phyloP scores from a whole-genome alignment of 2,329 filamentous ascomycete genomes.

The Rhynchosporium graminicola region DNA sequence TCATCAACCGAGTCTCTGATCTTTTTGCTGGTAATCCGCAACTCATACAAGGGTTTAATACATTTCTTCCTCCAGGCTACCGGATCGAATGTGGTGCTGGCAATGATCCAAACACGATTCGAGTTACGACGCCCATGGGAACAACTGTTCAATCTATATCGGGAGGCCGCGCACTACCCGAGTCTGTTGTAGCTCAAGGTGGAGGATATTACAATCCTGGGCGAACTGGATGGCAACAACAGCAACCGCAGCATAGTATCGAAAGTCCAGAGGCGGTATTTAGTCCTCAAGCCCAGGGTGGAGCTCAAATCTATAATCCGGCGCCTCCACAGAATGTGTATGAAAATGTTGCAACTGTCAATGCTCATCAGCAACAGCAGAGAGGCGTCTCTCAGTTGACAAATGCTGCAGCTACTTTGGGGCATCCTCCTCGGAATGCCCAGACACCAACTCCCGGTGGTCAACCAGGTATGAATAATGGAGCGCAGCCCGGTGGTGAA shows the following conservation, averaged over 20 bases:
- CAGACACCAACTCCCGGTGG: conserved; percentile 61
- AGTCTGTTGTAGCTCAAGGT: conserved; percentile 35
- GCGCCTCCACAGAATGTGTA: conserved; percentile 44
- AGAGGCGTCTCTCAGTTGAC: conserved; percentile 66
- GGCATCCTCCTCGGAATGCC: conserved; percentile 52
- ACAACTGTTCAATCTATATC: conserved; percentile 90
- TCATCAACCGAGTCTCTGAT: conserved; percentile 94
- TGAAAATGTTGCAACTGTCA: conserved; percentile 45
- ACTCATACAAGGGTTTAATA: conserved; percentile 97
- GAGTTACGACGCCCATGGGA: conserved; percentile 97
- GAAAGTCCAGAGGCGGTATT: conserved; percentile 65
- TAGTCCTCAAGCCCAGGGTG: conserved; percentile 57
- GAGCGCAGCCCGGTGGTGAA: conserved; percentile 66
- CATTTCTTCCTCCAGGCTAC: conserved; percentile 92
- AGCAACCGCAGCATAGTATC: conserved; percentile 56
- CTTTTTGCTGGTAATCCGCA: conserved; percentile 95
- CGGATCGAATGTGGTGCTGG: conserved; percentile 93
- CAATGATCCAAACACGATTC: conserved; percentile 92
- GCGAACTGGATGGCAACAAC: conserved; percentile 52
- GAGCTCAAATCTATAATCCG: conserved; percentile 49
- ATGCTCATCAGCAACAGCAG: conserved; percentile 62
- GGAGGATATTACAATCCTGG: conserved; percentile 46
- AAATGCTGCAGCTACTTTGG: conserved; percentile 53
- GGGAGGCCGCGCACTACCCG: conserved; percentile 45
- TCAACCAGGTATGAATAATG: conserved; percentile 61